phyloP scores from a whole-genome alignment of 805 yeast species.

The Candida pseudoglaebosa region DNA sequence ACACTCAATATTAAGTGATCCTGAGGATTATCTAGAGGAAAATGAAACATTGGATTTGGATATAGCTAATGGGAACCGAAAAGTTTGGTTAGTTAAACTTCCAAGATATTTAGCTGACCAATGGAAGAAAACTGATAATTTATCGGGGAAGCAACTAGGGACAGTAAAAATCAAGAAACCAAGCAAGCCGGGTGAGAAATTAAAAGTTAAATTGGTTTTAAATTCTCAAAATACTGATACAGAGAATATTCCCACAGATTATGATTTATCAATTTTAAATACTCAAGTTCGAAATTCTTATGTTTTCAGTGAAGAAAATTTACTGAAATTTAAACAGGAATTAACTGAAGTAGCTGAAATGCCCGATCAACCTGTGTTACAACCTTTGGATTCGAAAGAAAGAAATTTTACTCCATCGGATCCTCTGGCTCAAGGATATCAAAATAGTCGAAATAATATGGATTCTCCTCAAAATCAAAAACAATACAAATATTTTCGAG shows the following conservation, averaged over 20 bases:
- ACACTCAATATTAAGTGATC: conserved; percentile 37
- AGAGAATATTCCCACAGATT: conserved; percentile 66
- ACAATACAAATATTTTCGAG: conserved; percentile 23
- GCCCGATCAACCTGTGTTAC: conserved; percentile 50
- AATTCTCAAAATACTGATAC: conserved; percentile 29
- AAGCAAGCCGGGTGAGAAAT: conserved; percentile 22
- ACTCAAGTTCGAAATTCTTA: conserved; percentile 80
- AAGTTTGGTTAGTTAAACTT: conserved; percentile 88
- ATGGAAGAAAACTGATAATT: conserved; percentile 58
- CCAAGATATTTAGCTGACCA: conserved; percentile 82
- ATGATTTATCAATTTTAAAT: conserved; percentile 74
- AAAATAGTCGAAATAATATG: conserved; percentile 4
- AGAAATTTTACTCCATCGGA: conserved; percentile 6
- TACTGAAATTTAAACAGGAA: conserved; percentile 52
- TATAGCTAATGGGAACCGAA: conserved; percentile 54
- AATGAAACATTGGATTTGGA: conserved; percentile 79
- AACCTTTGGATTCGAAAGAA: conserved; percentile 25
- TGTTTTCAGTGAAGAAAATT: conserved; percentile 83
- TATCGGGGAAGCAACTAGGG: conserved; percentile 76
- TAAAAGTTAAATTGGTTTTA: conserved; percentile 55
- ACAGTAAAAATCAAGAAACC: conserved; percentile 68
- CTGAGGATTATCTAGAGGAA: conserved; percentile 44
- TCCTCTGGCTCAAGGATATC: conserved; percentile 11
- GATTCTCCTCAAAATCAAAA: conserved; percentile 11
- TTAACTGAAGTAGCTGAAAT: conserved; percentile 47